phyloP scores from a whole-genome alignment of 805 yeast genomes.

The Wickerhamomyces hampshirensis region DNA sequence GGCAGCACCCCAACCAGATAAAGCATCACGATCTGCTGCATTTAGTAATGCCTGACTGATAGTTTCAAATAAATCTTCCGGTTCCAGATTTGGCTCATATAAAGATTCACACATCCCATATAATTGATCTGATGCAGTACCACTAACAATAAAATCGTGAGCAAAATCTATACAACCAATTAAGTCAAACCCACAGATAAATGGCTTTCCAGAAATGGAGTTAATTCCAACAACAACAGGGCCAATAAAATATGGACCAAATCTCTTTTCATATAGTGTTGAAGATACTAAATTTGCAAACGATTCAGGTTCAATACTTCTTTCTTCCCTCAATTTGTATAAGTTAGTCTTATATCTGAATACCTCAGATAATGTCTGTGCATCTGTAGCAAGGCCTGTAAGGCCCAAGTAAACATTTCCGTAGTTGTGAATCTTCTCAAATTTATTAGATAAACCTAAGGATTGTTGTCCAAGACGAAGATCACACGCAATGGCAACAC shows the following conservation, averaged over 20 bases:
- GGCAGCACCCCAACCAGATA: slow-evolving; percentile 98
- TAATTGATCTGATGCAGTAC: slow-evolving; percentile 95
- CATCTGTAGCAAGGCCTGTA: slow-evolving; percentile 95
- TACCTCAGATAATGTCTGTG: slow-evolving; percentile 67
- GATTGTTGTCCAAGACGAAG: slow-evolving; percentile 92
- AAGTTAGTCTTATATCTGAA: slow-evolving; percentile 83
- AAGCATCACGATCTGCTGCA: slow-evolving; percentile 96
- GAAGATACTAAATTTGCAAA: slow-evolving; percentile 91
- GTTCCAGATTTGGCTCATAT: slow-evolving; percentile 89
- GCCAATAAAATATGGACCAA: slow-evolving; percentile 95
- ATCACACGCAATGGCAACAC: slow-evolving; percentile 97
- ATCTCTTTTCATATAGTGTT: slow-evolving; percentile 83
- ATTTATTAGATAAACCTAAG: slow-evolving; percentile 84
- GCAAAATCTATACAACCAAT: slow-evolving; percentile 97
- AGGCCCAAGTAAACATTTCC: slow-evolving; percentile 87
- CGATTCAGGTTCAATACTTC: slow-evolving; percentile 87
- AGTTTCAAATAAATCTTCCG: slow-evolving; percentile 94
- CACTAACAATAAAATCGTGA: slow-evolving; percentile 89
- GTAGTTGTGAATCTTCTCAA: slow-evolving; percentile 85
- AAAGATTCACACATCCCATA: slow-evolving; percentile 98
- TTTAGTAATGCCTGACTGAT: slow-evolving; percentile 88
- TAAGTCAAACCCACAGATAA: slow-evolving; percentile 90
- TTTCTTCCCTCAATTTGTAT: slow-evolving; percentile 87
- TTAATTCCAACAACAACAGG: slow-evolving; percentile 95
- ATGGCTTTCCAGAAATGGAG: slow-evolving; percentile 78